Conservation (phyloP, 1,284 basidiomycete species). For the Trametes sp. region DNA sequence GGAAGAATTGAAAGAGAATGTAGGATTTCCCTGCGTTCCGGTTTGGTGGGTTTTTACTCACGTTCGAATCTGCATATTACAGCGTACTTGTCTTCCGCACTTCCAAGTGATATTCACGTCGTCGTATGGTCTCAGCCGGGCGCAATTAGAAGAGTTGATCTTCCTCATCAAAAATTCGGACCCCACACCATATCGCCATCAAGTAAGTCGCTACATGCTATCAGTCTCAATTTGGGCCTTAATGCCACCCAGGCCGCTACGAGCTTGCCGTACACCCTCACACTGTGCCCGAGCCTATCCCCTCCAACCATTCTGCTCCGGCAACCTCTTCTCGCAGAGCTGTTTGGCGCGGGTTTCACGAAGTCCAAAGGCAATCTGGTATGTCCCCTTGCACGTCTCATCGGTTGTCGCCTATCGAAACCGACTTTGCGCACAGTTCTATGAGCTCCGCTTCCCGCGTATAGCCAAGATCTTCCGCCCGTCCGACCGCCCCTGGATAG, state of each 20-base stretch:
- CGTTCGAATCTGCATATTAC: background rate
- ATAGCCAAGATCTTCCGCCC: conserved; percentile 70
- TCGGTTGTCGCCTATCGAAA: background rate
- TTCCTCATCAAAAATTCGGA: conserved; percentile 64
- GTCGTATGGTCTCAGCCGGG: conserved; percentile 75
- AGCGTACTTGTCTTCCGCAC: conserved; percentile 58
- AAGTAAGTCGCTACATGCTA: conserved; percentile 9
- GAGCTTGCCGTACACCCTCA: conserved; percentile 60
- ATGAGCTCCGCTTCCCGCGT: conserved; percentile 85
- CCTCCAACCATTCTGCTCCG: conserved; percentile 66
- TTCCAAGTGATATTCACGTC: conserved; percentile 77
- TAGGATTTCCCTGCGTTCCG: conserved; percentile 33
- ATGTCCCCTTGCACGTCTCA: conserved; percentile 29
- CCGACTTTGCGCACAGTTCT: conserved; percentile 57
- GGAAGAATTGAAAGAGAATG: conserved; percentile 46
- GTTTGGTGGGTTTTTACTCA: background rate
- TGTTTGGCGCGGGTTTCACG: conserved; percentile 85
- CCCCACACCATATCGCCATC: conserved; percentile 41
- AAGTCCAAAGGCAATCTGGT: conserved; percentile 66
- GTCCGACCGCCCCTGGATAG: conserved; percentile 68
- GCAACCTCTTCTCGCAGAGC: conserved; percentile 72
- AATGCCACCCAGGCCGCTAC: no score
- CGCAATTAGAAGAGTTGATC: conserved; percentile 74
- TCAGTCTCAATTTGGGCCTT: background rate
- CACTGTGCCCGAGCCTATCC: conserved; percentile 54